These are phyloP conservation scores for Gossypium armourianum DNA, from an alignment of 441 rosid species.

Conservation along the genomic window DNA sequence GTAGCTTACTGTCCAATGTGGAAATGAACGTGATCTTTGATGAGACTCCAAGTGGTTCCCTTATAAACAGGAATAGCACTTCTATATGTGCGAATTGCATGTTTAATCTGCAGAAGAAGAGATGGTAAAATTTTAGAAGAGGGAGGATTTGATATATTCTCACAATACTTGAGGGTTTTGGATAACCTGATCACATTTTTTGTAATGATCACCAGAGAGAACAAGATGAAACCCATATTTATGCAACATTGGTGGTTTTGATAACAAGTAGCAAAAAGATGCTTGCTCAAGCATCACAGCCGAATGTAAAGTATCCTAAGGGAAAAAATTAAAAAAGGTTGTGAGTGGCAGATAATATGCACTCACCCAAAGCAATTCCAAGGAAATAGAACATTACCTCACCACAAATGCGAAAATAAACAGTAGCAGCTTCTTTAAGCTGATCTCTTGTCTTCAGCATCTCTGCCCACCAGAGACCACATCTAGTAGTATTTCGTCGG, in stretches of 20 bases:
- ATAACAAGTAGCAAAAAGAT: slow-evolving; percentile 84
- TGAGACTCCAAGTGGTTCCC: slow-evolving; percentile 78
- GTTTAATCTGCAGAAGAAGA: slow-evolving; percentile 54
- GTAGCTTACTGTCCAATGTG: slow-evolving; percentile 88
- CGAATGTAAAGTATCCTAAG: slow-evolving; percentile 75
- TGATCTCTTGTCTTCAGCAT: slow-evolving; percentile 84
- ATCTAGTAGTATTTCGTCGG: slow-evolving; percentile 73
- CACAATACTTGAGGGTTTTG: slow-evolving; percentile 11
- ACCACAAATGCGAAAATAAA: slow-evolving; percentile 83
- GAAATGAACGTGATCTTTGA: slow-evolving; percentile 92
- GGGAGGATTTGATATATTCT: slow-evolving; percentile 9
- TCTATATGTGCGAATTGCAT: slow-evolving; percentile 85
- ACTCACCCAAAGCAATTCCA: slow-evolving; percentile 5
- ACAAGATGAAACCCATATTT: slow-evolving; percentile 96
- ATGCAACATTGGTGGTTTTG: slow-evolving; percentile 82
- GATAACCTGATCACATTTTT: slow-evolving; percentile 87
- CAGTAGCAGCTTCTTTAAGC: slow-evolving; percentile 82
- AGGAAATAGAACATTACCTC: slow-evolving; percentile 46
- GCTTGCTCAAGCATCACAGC: slow-evolving; percentile 99
- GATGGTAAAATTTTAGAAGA: not conserved
- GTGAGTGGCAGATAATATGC: slow-evolving; percentile 19
- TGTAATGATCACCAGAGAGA: slow-evolving; percentile 92
- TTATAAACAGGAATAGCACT: slow-evolving; percentile 79
- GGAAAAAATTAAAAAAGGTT: slow-evolving; percentile 6
- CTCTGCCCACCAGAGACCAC: slow-evolving; percentile 99